Evolutionary conservation across 179 eudicot species (phyloP).

Genomic region (Amaranthus tricolor): DNA sequence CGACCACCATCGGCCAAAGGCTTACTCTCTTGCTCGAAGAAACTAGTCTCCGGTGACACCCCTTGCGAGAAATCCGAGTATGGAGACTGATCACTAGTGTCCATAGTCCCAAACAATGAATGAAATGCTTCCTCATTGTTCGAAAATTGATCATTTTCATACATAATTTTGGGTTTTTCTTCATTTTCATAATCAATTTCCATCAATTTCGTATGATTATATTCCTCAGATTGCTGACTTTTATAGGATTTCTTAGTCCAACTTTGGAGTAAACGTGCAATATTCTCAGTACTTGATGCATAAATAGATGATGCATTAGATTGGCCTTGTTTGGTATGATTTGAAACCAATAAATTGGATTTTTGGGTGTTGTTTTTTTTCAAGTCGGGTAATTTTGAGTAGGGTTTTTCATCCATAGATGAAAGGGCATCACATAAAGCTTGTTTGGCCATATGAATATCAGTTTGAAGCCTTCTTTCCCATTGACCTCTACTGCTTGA

Average conservation of each 20-base stretch:
- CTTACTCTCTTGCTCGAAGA: slow-evolving; percentile 37
- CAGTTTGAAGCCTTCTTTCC: slow-evolving; percentile 84
- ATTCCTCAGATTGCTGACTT: slow-evolving; percentile 23
- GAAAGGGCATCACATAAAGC: slow-evolving; percentile 72
- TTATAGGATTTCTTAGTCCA: slow-evolving; percentile 48
- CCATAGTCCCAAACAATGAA: slow-evolving; percentile 26
- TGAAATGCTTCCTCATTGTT: slow-evolving; percentile 17
- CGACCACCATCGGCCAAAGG: slow-evolving; percentile 16
- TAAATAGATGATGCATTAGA: slow-evolving; percentile 15
- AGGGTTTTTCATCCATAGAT: slow-evolving; percentile 15
- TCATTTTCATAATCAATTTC: slow-evolving; percentile 20
- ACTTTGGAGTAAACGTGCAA: slow-evolving; percentile 48
- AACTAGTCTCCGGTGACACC: slow-evolving; percentile 29
- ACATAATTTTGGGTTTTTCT: slow-evolving; percentile 9
- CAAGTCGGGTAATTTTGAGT: slow-evolving; percentile 11
- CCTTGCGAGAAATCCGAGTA: slow-evolving; percentile 32
- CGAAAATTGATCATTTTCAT: neutral
- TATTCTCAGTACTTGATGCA: slow-evolving; percentile 60
- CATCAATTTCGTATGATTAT: neutral
- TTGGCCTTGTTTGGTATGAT: neutral
- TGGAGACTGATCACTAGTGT: slow-evolving; percentile 23
- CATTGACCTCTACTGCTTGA: slow-evolving; percentile 68
- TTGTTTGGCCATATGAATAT: slow-evolving; percentile 69
- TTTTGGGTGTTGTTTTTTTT: slow-evolving; percentile 14
- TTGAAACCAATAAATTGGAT: slow-evolving; percentile 21